Evolutionary conservation across 768 basidiomycete species (phyloP).

Genomic region (Suillus clintonianus): DNA sequence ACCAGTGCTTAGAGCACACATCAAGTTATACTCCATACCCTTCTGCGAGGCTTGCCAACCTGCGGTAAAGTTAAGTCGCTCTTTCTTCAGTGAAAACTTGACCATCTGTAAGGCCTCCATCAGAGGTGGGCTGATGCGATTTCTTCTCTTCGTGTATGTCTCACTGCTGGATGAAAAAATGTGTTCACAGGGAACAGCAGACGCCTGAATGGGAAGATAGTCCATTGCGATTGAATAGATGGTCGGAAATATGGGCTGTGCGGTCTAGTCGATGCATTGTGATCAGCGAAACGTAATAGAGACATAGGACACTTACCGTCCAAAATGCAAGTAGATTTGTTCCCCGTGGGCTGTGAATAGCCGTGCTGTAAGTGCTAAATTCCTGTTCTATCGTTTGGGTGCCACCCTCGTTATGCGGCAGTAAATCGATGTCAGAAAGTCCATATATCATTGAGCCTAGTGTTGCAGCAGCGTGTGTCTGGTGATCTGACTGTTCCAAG

Average conservation of each 20-base stretch:
- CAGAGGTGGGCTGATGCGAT: background rate
- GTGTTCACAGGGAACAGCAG: conserved; percentile 21
- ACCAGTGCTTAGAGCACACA: too few relatives aligned
- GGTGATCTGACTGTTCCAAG: background rate
- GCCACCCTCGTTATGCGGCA: background rate
- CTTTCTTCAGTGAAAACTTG: conserved; percentile 8
- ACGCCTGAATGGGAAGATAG: conserved; percentile 22
- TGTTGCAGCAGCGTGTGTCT: background rate
- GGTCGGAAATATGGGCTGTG: background rate
- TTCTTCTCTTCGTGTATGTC: background rate
- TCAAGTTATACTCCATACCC: background rate
- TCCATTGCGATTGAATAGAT: conserved; percentile 15
- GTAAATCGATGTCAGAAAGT: background rate
- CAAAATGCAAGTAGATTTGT: background rate
- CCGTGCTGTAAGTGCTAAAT: background rate
- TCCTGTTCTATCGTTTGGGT: background rate
- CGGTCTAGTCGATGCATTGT: background rate
- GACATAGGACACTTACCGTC: background rate
- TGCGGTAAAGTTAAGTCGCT: conserved; percentile 1
- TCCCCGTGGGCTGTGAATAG: background rate
- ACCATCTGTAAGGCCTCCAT: conserved; percentile 22
- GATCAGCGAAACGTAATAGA: background rate
- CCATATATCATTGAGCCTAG: background rate
- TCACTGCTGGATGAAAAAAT: conserved; percentile 21
- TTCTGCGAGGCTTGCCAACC: conserved; percentile 3